A percentile compares a stretch with the other conserved stretches of the same genome.
Conservation (phyloP, 106 monocot genomes). For the Chionographis japonica region DNA sequence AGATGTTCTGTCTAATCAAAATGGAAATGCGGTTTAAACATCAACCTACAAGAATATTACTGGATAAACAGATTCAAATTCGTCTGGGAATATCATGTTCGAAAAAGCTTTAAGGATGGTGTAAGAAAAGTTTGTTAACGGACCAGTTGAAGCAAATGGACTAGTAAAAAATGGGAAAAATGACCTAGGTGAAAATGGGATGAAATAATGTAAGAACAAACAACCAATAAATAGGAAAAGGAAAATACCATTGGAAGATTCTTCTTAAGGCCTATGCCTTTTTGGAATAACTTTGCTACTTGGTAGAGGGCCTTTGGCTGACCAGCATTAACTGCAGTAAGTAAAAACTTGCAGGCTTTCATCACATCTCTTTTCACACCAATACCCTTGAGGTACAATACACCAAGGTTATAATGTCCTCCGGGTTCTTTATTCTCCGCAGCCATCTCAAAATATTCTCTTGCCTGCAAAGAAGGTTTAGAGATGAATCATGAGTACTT, state of each 20-base stretch:
- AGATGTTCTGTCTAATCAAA: too few species aligned
- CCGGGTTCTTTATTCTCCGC: constrained; percentile 72
- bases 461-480: constrained; percentile 45
- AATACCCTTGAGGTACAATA: constrained; percentile 88
- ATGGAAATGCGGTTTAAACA: too few species aligned
- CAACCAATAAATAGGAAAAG: background rate
- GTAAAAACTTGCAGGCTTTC: constrained; percentile 56
- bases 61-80: too few species aligned
- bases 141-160: background rate
- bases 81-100: background rate
- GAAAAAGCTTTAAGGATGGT: background rate
- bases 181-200: background rate
- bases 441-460: constrained; percentile 89
- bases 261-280: constrained; percentile 78
- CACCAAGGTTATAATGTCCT: constrained; percentile 86
- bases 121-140: too few species aligned
- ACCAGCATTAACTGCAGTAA: constrained; percentile 72
- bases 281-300: constrained; percentile 93
- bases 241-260: constrained; percentile 62
- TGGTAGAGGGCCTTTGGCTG: constrained; percentile 96
- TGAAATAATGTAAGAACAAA: background rate
- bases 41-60: too few species aligned
- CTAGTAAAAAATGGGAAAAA: background rate
- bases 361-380: constrained; percentile 72
- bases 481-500: background rate